phyloP scores from a whole-genome alignment of 108 stramenopile genomes.

The Nitzschia putrida region DNA sequence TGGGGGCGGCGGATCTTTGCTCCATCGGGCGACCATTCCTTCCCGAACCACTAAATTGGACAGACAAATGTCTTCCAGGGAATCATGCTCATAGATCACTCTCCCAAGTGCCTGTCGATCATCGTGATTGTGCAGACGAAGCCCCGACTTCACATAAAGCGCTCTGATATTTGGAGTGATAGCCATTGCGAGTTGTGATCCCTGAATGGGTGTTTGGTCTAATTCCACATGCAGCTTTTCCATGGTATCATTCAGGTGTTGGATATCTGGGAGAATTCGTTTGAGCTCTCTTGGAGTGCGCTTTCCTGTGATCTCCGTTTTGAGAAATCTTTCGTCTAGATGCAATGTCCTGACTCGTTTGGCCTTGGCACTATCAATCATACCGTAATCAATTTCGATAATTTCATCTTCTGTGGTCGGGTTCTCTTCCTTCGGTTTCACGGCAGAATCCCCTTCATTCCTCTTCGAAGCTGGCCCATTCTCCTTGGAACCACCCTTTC shows the following conservation, averaged over 20 bases:
- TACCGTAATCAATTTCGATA: constrained; percentile 13
- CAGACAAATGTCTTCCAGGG: constrained; percentile 1
- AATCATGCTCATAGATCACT: constrained; percentile 16
- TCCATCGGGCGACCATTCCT: constrained; percentile 16
- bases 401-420: background rate
- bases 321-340: constrained; percentile 10
- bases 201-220: constrained; percentile 5
- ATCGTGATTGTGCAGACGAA: constrained; percentile 11
- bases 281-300: background rate
- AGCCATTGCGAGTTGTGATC: constrained; percentile 6
- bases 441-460: too few relatives aligned
- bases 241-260: constrained; percentile 9
- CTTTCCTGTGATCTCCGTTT: background rate
- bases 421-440: too few relatives aligned
- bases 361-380: constrained; percentile 9
- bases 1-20: constrained; percentile 11
- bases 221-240: constrained; percentile 15
- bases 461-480: too few relatives aligned
- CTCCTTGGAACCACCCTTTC: too few relatives aligned
- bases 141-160: constrained; percentile 8
- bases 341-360: constrained; percentile 16
- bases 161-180: constrained; percentile 2
- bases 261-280: constrained; percentile 6
- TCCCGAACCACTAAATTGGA: constrained; percentile 10
- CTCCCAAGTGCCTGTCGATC: constrained; percentile 17